Base-by-base conservation (phyloP, 192 early-diverging fungal genomes). In the Spizellomyces punctatus region DNA sequence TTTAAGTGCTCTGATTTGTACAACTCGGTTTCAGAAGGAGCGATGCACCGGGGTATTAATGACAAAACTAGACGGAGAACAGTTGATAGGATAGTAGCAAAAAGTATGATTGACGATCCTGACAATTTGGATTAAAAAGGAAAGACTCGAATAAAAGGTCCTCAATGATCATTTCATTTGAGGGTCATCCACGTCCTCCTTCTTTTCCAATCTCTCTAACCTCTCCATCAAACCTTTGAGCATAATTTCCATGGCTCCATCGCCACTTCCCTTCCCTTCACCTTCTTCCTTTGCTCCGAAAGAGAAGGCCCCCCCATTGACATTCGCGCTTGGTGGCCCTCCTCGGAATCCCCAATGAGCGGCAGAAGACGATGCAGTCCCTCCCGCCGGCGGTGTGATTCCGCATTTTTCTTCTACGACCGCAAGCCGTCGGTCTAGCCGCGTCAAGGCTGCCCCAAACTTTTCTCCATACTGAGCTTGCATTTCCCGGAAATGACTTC, bases 401-500 rank as follows among this genome's bases (percentile, higher is more conserved):
- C 58, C 60, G n/a, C 10, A 16, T 54, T 21, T 5, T 36, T 68
- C 69, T 64, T 84, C 83, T 21, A 83, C 46, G 43, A 57, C 66
- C 21, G 74, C 84, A 74, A 79, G 78, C 61, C 66, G 74, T 70
- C 66, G 78, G 45, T 63, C 84, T 77, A 76, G 81, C 76, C 74
- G 86, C 75, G 46, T 78, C 77, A 78, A 83, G 67, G 66, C 89
- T 56, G 45, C 80, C 74, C 82, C 88, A 78, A 86, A 86, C 55
- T 77, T 78, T 58, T 86, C 84, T 10, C 84, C 81, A 61, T 86
- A 86, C 36, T 69, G 63, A 8, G 76, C 79, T 66, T 93, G 89
- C 78, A 91, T 84, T 61, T 93, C 91, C 48, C 90, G 77, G 64
- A 94, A 86, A 62, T 91, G 91, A 6, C 79, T 78, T 22, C 88